Base-by-base conservation (phyloP, 164 flowering plant species). In the Tinospora cordifolia region DNA sequence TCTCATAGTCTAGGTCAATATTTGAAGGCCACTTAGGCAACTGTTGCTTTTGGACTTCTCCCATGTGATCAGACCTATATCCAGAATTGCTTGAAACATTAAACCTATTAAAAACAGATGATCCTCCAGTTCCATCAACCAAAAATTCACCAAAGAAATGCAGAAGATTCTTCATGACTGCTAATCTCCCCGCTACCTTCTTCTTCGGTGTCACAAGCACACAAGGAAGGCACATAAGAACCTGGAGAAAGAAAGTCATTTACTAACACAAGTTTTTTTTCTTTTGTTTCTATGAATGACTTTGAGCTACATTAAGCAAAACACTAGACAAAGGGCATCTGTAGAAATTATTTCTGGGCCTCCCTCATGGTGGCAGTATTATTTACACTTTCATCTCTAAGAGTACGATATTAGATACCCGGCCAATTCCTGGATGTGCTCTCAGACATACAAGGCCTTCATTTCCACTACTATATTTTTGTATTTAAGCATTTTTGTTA, bases 111-210 rank as follows among this genome's bases (percentile, higher is more conserved):
- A 92, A 91, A 66, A 87, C 89, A 69, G 96, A 84, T 70, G 97
- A 84, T 17, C 96, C 99, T 26, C 92, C 98, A 69, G 96, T 91
- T 71, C 99, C 99, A 85, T 92, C 98, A 24, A 95, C 97, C 81
- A 89, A 78, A 78, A 87, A 86, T 73, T 91, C 92, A 62, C 92
- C 97, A 87, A 79, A 87, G 75, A 92, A 95, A 80, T 91, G 94
- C 79, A 95, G 79, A 59, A 82, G 79, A 76, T 80, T 84, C 74
- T 86, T 86, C 88, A 83, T 86, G 71, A 95, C 85, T 71, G 96
- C 97, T 76, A 95, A 78, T 64, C 76, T 83, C 71, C 99, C 99
- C 69, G 90, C 97, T 69, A 92, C 57, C 82, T 92, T 95, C 80
- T 93, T 86, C 81, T 90, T 95, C 51, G 97, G 91, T 68, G 93